A percentile compares a stretch with the other conserved stretches of the same genome.
These are phyloP conservation scores for Botrytis fabae DNA, from an alignment of 2,329 filamentous ascomycete species.

Conservation along the genomic window DNA sequence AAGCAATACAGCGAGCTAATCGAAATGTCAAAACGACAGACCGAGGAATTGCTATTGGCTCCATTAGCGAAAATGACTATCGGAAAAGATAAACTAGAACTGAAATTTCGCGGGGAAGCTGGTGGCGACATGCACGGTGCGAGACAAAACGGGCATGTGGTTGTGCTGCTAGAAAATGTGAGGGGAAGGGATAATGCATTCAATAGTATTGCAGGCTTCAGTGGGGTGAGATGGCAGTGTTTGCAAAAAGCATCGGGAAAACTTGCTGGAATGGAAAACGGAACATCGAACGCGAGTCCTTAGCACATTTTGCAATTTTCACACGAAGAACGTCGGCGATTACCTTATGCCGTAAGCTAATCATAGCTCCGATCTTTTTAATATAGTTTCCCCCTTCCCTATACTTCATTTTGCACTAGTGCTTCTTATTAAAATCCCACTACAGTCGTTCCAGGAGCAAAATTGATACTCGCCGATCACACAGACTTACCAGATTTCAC, in stretches of 20 bases:
- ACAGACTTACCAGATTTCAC: neutral
- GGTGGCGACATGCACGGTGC: slow-evolving; percentile 14
- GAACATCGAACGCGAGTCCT: neutral
- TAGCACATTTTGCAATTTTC: neutral
- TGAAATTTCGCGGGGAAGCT: slow-evolving; percentile 25
- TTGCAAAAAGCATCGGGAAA: slow-evolving; percentile 30
- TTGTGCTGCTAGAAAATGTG: slow-evolving; percentile 36
- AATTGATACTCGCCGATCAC: neutral
- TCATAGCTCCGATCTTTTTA: neutral
- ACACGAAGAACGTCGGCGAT: neutral
- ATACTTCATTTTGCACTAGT: neutral
- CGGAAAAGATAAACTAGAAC: slow-evolving; percentile 28
- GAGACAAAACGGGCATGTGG: slow-evolving; percentile 23
- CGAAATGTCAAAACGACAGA: slow-evolving; percentile 32
- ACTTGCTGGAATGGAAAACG: neutral
- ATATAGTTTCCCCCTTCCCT: neutral
- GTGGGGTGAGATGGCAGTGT: slow-evolving; percentile 41
- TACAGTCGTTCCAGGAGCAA: neutral
- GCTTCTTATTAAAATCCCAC: neutral
- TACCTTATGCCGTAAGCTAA: neutral
- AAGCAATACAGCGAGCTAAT: slow-evolving; percentile 25
- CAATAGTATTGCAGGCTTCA: slow-evolving; percentile 43
- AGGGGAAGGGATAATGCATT: slow-evolving; percentile 42
- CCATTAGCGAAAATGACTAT: slow-evolving; percentile 27
- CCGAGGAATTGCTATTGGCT: slow-evolving; percentile 19